Evolutionary conservation across 179 eudicot genomes (phyloP), one percentile per base, ranked within the genome.

Genomic region (Beta lomatogona): DNA sequence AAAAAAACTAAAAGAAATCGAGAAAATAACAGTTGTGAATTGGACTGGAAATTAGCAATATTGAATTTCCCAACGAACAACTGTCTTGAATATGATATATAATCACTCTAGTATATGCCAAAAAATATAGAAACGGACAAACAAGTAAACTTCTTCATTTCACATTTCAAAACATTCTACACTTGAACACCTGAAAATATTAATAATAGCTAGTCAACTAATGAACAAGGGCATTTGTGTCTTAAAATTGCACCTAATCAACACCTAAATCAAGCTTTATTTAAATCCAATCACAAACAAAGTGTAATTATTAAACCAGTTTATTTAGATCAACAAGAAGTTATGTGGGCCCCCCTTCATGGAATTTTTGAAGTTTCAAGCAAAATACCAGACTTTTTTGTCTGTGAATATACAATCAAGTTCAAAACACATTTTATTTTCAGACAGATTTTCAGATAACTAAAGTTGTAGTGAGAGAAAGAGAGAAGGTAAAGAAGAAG

Each of bases 401-500:
- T 72, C 63, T 79, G 67, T 73, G 77, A 79, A 59, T 79, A 71
- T 79, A 25, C 46, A 28, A 12, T 66, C 77, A 79, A 44, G 25
- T 78, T 22, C 81, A 10, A 7, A 66, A 28, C 0, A 69, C 67
- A 67, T 52, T 63, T 52, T 55, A 21, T 68, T 46, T 2, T 64
- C 72, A 31, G 31, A 63, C 53, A 45, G 16, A 71, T 71, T 71
- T 71, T 11, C 16, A 13, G 54, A 52, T 2, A 13, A 72, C 6
- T 12, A 61, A 61, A 61, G 21, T 72, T 72, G 22, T 14, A 10
- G 28, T 25, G 22, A 64, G 73, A 74, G 25, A 64, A 63, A 65
- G 67, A 63, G 22, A 63, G 68, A n/a, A 13, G 28, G 28, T 25
- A 25, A 25, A 25, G 28, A 25, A 25, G 28, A 67, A 57, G 9